Evolutionary conservation across 305 asterid species (phyloP).

Genomic region (Rubia peregrina): DNA sequence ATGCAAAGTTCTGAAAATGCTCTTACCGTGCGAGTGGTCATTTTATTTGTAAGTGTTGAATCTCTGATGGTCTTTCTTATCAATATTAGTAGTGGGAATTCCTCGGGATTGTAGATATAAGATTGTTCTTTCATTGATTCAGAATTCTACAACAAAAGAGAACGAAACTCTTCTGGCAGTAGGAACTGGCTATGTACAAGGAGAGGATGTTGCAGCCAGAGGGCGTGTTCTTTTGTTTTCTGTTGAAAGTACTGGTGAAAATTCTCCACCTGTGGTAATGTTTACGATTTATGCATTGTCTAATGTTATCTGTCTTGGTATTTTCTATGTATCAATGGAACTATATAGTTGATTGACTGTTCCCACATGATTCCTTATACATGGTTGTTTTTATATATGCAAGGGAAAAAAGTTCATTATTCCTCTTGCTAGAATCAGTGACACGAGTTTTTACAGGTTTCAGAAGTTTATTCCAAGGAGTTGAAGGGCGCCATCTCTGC

Average conservation of each 20-base stretch:
- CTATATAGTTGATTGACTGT: neutral
- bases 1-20: conserved; percentile 97
- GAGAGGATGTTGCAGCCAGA: conserved; percentile 99
- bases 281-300: conserved; percentile 11
- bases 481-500: conserved; percentile 99
- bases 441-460: conserved; percentile 43
- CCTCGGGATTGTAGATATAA: conserved; percentile 7
- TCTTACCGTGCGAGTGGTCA: conserved; percentile 83
- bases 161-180: conserved; percentile 88
- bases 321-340: neutral
- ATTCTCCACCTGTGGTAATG: conserved; percentile 53
- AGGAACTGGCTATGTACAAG: conserved; percentile 98
- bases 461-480: conserved; percentile 88
- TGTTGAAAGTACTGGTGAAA: conserved; percentile 62
- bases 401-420: neutral
- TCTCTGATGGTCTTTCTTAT: conserved; percentile 13
- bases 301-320: neutral
- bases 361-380: neutral
- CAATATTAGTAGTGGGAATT: conserved; percentile 9
- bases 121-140: conserved; percentile 22
- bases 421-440: neutral
- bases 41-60: conserved; percentile 67
- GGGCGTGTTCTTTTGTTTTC: conserved; percentile 88
- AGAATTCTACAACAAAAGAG: conserved; percentile 74
- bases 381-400: neutral